These are phyloP conservation scores for Yamadazyma insecticola DNA, from an alignment of 805 yeast species.

Conservation along the genomic window DNA sequence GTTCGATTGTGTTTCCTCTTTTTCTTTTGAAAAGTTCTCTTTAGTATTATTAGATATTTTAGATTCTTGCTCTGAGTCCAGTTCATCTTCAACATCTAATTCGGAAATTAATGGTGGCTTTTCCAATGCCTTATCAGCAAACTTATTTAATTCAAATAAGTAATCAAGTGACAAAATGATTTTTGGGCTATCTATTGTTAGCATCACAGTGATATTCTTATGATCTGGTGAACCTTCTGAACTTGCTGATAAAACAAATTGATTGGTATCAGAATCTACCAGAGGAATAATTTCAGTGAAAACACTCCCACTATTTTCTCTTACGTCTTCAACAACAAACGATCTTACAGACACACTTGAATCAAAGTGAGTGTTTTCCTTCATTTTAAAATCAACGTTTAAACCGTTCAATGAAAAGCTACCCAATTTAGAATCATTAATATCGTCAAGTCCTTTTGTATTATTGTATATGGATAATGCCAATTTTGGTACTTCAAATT, in stretches of 20 bases:
- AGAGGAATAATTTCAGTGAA: slow-evolving; percentile 81
- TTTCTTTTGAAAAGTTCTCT: slow-evolving; percentile 3
- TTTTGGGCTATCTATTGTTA: slow-evolving; percentile 76
- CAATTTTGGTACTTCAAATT: slow-evolving; percentile 57
- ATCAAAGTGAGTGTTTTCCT: slow-evolving; percentile 49
- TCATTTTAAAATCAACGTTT: slow-evolving; percentile 47
- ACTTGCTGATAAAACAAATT: slow-evolving; percentile 55
- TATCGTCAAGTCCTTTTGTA: slow-evolving; percentile 32
- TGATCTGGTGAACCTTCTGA: slow-evolving; percentile 37
- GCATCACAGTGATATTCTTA: slow-evolving; percentile 43
- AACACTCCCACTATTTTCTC: slow-evolving; percentile 57
- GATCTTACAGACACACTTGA: slow-evolving; percentile 66
- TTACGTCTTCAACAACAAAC: slow-evolving; percentile 71
- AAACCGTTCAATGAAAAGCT: slow-evolving; percentile 52
- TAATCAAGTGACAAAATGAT: slow-evolving; percentile 83
- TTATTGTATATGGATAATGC: slow-evolving; percentile 57
- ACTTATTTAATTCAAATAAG: slow-evolving; percentile 67
- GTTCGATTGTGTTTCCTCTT: slow-evolving; percentile 2
- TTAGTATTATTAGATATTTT: slow-evolving; percentile 3
- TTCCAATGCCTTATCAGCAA: slow-evolving; percentile 48
- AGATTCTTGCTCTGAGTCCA: background rate
- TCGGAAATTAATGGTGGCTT: slow-evolving; percentile 13
- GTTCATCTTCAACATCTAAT: slow-evolving; percentile 11
- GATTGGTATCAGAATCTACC: slow-evolving; percentile 56
- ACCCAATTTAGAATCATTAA: slow-evolving; percentile 32